Evolutionary conservation across 2,329 filamentous ascomycete genomes (phyloP), one percentile per base, ranked within the genome.

Genomic region (Pseudodiploospora longispora): DNA sequence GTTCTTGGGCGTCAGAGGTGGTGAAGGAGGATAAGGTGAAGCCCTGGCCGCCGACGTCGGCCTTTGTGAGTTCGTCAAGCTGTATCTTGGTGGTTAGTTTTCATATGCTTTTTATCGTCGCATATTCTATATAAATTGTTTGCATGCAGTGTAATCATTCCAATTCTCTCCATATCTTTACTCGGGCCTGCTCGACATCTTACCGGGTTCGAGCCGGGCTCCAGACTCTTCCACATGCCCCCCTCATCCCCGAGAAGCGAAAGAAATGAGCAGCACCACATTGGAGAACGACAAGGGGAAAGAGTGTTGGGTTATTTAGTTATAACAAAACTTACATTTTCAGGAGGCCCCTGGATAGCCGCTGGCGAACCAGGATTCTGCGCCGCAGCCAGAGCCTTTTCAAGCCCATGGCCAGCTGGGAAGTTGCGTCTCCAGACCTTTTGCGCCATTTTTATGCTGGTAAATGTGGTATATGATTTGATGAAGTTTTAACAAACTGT

Each of bases 1-100:
- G 73, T 31, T 75, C 70, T 69, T 78, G 83, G 41, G 82, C 83
- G 53, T 83, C 80, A 27, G 74, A 65, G 43, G 72, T 67, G 2
- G 80, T 84, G 64, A 87, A 87, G 50, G 73, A 61, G 8, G 63
- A 55, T 27, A 75, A 53, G 1, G 59, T 64, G 57, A 75, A 68
- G 5, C 67, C 68, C 53, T 72, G 65, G 36, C 65, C 63, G 28
- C 60, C 58, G n/a, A 56, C 55, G 36, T 59, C 57, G 27, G 50
- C 46, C 10, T 45, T 39, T 19, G 47, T 27, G 6, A 65, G 54
- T 29, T 52, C 48, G 1, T 56, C 51, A 6, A 61, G 19, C 62
- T 65, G 34, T 27, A 19, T 19, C 19, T 19, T 19, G n/a, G 10
- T 27, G 19, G 27, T 27, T 33, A n/a, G 6, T 32, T 4, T 10